Conservation (phyloP, 1,139 yeast genomes). For the Debaryomycetaceae sp. region DNA sequence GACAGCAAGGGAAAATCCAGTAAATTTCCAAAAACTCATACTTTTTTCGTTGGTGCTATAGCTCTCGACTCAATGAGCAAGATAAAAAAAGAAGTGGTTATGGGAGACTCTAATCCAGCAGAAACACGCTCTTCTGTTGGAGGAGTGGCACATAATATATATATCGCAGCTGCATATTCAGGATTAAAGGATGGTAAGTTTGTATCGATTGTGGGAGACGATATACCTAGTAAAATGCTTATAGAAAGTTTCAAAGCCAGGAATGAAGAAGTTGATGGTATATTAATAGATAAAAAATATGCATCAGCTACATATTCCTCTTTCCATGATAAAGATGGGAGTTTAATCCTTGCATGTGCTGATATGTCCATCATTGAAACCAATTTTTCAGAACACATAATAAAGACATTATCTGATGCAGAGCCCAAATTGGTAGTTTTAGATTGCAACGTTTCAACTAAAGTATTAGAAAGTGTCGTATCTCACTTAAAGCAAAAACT, state of each 20-base stretch:
- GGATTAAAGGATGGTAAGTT: conserved; percentile 28
- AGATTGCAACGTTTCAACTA: conserved; percentile 61
- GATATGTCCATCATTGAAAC: conserved; percentile 72
- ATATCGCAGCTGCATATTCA: conserved; percentile 46
- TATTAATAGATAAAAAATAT: conserved; percentile 20
- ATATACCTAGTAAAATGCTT: conserved; percentile 49
- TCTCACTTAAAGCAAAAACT: conserved; percentile 8
- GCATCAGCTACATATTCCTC: conserved; percentile 73
- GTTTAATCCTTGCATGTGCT: conserved; percentile 72
- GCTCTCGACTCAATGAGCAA: conserved; percentile 70
- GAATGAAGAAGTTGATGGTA: conserved; percentile 39
- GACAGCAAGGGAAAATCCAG: no score
- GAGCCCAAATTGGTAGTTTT: conserved; percentile 49
- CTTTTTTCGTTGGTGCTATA: conserved; percentile 67
- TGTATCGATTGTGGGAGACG: conserved; percentile 60
- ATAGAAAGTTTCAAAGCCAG: conserved; percentile 20
- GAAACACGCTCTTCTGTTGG: conserved; percentile 57
- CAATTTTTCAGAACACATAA: conserved; percentile 39
- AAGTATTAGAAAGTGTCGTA: conserved; percentile 27
- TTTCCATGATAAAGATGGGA: conserved; percentile 61
- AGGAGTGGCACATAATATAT: conserved; percentile 82
- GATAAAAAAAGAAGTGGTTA: conserved; percentile 20
- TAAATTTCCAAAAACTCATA: conserved; percentile 10
- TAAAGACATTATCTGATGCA: conserved; percentile 24
- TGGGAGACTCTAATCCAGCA: conserved; percentile 77